These are phyloP conservation scores for Pseudognaphalium luteoalbum DNA, from an alignment of 129 eudicot species.

Conservation along the genomic window DNA sequence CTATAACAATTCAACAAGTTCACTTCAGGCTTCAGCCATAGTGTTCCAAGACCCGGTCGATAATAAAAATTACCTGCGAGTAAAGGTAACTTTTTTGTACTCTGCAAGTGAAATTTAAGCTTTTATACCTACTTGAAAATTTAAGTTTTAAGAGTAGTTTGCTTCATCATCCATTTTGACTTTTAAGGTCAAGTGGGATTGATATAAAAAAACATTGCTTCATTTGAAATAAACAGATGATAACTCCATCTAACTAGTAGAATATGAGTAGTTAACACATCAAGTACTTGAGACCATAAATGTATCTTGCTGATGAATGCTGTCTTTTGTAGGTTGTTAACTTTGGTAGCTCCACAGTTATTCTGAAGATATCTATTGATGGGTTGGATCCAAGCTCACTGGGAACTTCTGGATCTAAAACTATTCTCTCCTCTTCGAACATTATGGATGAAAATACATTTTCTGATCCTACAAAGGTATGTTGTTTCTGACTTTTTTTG, in stretches of 20 bases:
- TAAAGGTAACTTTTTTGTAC: constrained; percentile 54
- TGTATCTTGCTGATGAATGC: background rate
- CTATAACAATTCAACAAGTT: constrained; percentile 40
- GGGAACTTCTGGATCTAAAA: constrained; percentile 43
- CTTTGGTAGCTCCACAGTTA: constrained; percentile 55
- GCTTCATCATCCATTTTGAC: background rate
- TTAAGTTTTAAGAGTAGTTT: no score
- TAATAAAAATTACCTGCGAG: constrained; percentile 51
- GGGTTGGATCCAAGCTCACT: constrained; percentile 53
- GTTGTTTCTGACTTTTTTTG: background rate
- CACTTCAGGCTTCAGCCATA: constrained; percentile 77
- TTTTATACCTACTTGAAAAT: background rate
- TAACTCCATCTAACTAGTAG: background rate
- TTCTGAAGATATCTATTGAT: constrained; percentile 47
- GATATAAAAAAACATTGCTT: background rate
- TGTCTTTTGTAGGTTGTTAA: constrained; percentile 67
- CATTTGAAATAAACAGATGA: background rate
- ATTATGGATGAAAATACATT: constrained; percentile 80
- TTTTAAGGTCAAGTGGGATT: constrained; percentile 1
- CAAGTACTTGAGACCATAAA: background rate
- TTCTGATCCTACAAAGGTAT: constrained; percentile 66
- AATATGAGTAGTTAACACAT: background rate
- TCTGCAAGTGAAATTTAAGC: background rate
- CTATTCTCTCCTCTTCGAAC: constrained; percentile 55
- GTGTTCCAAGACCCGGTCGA: constrained; percentile 48